Conservation (phyloP, 202 grass and related monocot species). For the Dendrocalamus latiflorus region DNA sequence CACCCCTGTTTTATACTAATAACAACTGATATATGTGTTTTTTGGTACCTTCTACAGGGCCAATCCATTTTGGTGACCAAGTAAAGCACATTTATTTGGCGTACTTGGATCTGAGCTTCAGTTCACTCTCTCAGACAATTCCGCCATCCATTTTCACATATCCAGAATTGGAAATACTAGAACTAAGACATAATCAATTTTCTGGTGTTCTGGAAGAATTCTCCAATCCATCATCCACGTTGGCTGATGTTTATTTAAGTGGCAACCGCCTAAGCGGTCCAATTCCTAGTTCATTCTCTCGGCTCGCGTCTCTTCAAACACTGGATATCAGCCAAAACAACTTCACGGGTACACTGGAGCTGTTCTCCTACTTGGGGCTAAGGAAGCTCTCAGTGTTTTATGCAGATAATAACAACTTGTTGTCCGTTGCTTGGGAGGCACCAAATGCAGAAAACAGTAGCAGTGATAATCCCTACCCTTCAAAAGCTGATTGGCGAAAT, state of each 20-base stretch:
- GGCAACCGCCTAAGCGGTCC: background rate
- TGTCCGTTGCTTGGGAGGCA: background rate
- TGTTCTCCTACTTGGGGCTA: background rate
- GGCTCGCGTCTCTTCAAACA: background rate
- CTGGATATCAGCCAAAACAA: background rate
- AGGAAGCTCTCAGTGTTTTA: background rate
- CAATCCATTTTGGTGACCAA: too few relatives aligned
- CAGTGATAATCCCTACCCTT: background rate
- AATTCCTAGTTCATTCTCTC: background rate
- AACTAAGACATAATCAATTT: background rate
- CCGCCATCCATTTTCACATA: background rate
- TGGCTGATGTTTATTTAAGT: background rate
- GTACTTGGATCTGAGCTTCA: background rate
- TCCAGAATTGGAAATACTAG: background rate
- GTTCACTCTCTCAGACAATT: background rate
- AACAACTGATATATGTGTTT: too few relatives aligned
- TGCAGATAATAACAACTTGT: background rate
- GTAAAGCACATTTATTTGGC: background rate
- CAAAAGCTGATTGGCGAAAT: too few relatives aligned
- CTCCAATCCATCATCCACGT: background rate
- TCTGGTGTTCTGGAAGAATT: background rate
- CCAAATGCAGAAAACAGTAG: background rate
- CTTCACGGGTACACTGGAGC: background rate
- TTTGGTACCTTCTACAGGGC: too few relatives aligned
- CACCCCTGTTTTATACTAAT: too few relatives aligned